Evolutionary conservation across 139 green algal genomes (phyloP).

Genomic region (Yamagishiella unicocca): DNA sequence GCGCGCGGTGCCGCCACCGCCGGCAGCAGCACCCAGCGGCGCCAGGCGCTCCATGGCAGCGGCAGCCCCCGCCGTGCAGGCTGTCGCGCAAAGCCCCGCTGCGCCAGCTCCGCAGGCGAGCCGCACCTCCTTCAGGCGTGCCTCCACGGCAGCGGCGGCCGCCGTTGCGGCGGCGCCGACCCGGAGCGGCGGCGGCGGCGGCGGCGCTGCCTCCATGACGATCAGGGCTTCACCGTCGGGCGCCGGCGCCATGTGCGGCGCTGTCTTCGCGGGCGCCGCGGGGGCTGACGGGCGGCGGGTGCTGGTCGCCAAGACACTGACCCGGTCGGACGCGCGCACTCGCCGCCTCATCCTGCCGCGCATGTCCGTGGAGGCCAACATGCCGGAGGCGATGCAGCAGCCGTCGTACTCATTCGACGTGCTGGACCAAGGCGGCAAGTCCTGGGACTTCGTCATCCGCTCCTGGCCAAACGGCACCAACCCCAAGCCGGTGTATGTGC

Average conservation of each 20-base stretch:
- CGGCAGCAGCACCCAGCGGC: no score
- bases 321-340: conserved; percentile 70
- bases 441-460: conserved; percentile 72
- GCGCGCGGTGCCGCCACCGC: no score
- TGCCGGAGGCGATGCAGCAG: conserved; percentile 37
- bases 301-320: conserved; percentile 83
- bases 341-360: conserved; percentile 83
- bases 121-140: neutral
- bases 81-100: no score
- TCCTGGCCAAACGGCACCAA: conserved; percentile 84
- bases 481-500: conserved; percentile 82
- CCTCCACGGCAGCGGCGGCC: neutral
- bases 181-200: neutral
- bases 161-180: neutral
- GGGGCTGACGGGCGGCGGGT: conserved; percentile 40
- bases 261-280: neutral
- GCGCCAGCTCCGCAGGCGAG: no score
- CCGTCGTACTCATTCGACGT: neutral
- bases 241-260: no score
- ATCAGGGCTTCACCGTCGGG: no score
- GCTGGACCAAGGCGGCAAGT: neutral
- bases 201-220: neutral
- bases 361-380: conserved; percentile 74
- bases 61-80: no score
- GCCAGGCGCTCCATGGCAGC: no score